A percentile compares a stretch with the other conserved stretches of the same genome.
phyloP scores from a whole-genome alignment of 805 yeast genomes.

The Cyberlindnera euphorbiae region DNA sequence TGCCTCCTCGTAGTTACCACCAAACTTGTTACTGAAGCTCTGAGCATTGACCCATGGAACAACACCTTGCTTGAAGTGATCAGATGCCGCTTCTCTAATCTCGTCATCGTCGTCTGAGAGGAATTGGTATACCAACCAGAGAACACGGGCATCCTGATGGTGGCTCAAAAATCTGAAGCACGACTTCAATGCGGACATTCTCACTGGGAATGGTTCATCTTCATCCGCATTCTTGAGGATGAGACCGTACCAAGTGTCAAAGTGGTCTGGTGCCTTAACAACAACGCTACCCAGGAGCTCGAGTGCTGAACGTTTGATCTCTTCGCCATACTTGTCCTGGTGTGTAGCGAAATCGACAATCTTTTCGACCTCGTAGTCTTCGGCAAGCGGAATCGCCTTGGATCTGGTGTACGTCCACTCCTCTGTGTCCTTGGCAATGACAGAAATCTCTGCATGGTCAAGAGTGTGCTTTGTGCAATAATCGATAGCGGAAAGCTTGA shows the following conservation, averaged over 20 bases:
- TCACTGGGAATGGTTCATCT: conserved; percentile 37
- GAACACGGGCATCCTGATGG: conserved; percentile 16
- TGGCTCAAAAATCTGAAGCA: conserved; percentile 27
- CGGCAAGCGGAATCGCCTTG: conserved; percentile 26
- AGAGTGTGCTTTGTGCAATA: conserved; percentile 21
- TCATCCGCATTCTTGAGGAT: conserved; percentile 30
- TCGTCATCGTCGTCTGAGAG: conserved; percentile 66
- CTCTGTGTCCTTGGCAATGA: conserved; percentile 22
- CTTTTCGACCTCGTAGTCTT: conserved; percentile 22
- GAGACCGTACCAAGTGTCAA: conserved; percentile 12
- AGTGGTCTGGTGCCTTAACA: conserved; percentile 28
- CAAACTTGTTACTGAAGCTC: conserved; percentile 18
- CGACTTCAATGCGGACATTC: conserved; percentile 44
- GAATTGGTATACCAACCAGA: conserved; percentile 31
- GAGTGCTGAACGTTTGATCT: conserved; percentile 42
- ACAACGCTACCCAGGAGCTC: conserved; percentile 48
- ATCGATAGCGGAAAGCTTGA: conserved; percentile 37
- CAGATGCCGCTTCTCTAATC: conserved; percentile 45
- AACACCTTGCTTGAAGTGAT: conserved; percentile 32
- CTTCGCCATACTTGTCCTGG: conserved; percentile 36
- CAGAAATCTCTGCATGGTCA: conserved; percentile 8
- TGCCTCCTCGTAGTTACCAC: conserved; percentile 5
- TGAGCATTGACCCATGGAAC: conserved; percentile 33
- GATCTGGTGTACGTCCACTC: conserved; percentile 45
- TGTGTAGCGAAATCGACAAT: conserved; percentile 28